phyloP scores from a whole-genome alignment of 805 yeast species.

The Naumovozyma baii region DNA sequence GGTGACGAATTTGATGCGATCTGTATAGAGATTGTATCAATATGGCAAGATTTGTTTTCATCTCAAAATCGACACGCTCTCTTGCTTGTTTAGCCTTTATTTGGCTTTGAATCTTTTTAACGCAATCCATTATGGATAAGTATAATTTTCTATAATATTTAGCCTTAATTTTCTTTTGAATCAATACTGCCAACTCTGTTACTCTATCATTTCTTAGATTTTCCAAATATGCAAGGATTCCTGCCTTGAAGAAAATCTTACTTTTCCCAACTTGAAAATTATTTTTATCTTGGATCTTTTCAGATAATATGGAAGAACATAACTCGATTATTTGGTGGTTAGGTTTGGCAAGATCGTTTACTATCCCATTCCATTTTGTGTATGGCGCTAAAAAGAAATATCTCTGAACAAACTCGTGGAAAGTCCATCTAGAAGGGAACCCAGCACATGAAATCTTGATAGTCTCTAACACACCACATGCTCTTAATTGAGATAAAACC shows the following conservation, averaged over 20 bases:
- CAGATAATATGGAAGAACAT: constrained; percentile 55
- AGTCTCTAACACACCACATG: constrained; percentile 97
- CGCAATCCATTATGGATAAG: constrained; percentile 43
- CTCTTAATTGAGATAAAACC: constrained; percentile 94
- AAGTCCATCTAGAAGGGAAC: constrained; percentile 93
- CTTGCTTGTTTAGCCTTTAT: constrained; percentile 59
- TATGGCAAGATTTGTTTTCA: constrained; percentile 56
- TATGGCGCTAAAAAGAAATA: constrained; percentile 77
- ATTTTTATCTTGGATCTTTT: constrained; percentile 45
- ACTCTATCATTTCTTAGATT: constrained; percentile 72
- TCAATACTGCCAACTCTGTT: constrained; percentile 62
- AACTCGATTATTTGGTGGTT: constrained; percentile 48
- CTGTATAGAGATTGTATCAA: constrained; percentile 60
- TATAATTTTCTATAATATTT: constrained; percentile 53
- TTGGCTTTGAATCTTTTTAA: constrained; percentile 50
- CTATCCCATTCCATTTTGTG: constrained; percentile 50
- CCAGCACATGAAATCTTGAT: constrained; percentile 96
- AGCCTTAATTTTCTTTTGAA: constrained; percentile 76
- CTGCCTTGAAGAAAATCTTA: constrained; percentile 92
- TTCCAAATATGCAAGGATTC: constrained; percentile 87
- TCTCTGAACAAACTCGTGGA: constrained; percentile 83
- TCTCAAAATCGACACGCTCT: constrained; percentile 42
- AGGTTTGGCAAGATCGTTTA: constrained; percentile 37
- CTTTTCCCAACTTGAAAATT: constrained; percentile 88
- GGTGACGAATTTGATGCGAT: constrained; percentile 39